Evolutionary conservation across 768 basidiomycete species (phyloP), one percentile per base, ranked within the genome.

Genomic region (Tephrocybe rancida): DNA sequence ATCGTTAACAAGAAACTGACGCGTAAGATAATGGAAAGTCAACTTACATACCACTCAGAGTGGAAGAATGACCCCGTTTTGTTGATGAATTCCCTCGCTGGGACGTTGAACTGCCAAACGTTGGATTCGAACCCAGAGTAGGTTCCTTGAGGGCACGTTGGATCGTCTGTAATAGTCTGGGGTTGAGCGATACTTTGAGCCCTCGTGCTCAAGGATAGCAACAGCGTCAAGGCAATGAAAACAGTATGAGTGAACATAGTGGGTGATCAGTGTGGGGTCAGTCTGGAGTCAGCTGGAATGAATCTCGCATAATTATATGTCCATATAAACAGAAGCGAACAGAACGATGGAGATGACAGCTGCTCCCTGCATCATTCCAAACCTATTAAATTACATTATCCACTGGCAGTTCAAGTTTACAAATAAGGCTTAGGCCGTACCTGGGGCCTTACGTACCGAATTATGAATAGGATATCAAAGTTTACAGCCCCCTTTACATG

Each of bases 21-120:
- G n/a, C n/a, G n/a, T n/a, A n/a, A n/a, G 18, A 45, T 21, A 16
- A 21, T 24, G 10, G 24, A 45, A 21, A 4, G 11, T 54, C 11
- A 26, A 58, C 56, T 53, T 46, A 58, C 56, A 54, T 58, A 58
- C 57, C 57, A 58, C 48, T 58, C 57, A 14, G 57, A 35, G 35
- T 55, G 34, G n/a, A 58, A 48, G 29, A 48, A 58, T 11, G 57
- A 55, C 26, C 53, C 53, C 1, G 43, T 55, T 34, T 47, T 55
- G 18, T 58, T 42, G 27, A 47, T 51, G n/a, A 58, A 54, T 16
- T 48, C 13, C 6, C 22, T 19, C 8, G 49, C 48, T 6, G 57
- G 57, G 13, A 21, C 35, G 27, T 47, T 41, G 42, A 46, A 48
- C 19, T 58, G 57, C 53, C 54, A 58, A 5, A 44, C 35, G 35